These are phyloP conservation scores for Fusarium miscanthi DNA, from an alignment of 2,329 filamentous ascomycete species.

Conservation along the genomic window DNA sequence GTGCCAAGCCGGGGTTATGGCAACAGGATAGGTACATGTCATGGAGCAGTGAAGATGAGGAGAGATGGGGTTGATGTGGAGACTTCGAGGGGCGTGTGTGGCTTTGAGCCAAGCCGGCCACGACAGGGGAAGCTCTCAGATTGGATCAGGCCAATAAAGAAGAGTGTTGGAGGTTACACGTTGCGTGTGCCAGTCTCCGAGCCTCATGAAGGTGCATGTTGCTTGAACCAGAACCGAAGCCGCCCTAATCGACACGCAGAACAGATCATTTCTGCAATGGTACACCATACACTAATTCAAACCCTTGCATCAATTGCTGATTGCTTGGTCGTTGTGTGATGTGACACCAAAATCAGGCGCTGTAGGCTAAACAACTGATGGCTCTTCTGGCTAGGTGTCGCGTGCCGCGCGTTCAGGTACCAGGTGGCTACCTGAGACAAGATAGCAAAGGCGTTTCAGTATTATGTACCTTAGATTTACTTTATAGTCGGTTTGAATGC, in stretches of 20 bases:
- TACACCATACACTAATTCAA: background rate
- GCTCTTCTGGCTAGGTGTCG: slow-evolving; percentile 22
- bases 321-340: background rate
- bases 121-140: slow-evolving; percentile 10
- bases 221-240: background rate
- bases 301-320: background rate
- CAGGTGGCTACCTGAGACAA: slow-evolving; percentile 18
- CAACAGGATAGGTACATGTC: slow-evolving; percentile 20
- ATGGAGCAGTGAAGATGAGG: slow-evolving; percentile 7
- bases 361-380: background rate
- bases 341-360: background rate
- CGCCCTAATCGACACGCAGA: background rate
- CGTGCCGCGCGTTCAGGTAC: slow-evolving; percentile 38
- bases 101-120: slow-evolving; percentile 18
- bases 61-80: slow-evolving; percentile 18
- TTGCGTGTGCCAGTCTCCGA: background rate
- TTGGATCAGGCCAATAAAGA: background rate
- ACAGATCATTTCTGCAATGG: background rate
- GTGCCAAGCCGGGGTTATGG: slow-evolving; percentile 41
- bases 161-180: background rate
- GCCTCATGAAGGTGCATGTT: background rate
- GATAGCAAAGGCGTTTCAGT: background rate
- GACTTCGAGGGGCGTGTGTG: slow-evolving; percentile 24
- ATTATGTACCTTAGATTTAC: background rate
- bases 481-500: background rate